Percentiles rank a stretch among this genome's conserved stretches.
Evolutionary conservation across 805 yeast species (phyloP).

Genomic region (Candida glaebosa): DNA sequence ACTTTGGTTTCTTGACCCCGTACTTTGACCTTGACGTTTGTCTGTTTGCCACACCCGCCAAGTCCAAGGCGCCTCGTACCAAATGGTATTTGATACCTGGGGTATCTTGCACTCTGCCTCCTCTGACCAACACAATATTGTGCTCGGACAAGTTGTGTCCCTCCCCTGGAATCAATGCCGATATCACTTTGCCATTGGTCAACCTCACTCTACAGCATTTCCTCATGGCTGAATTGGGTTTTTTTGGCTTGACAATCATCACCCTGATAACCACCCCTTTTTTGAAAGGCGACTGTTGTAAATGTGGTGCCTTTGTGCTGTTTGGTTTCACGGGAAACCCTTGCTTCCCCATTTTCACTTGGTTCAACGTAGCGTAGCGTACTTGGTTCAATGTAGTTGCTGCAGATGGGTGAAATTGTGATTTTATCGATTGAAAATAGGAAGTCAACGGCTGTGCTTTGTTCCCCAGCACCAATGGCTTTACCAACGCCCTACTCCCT

Average conservation of each 20-base stretch:
- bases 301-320: constrained; percentile 69
- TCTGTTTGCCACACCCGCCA: constrained; percentile 93
- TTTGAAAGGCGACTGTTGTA: constrained; percentile 76
- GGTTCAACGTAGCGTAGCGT: constrained; percentile 71
- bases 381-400: constrained; percentile 28
- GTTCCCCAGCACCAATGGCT: not conserved
- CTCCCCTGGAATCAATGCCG: constrained; percentile 96
- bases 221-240: constrained; percentile 97
- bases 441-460: constrained; percentile 7
- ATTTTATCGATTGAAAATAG: constrained; percentile 12
- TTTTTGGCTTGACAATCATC: constrained; percentile 94
- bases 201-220: constrained; percentile 94
- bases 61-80: constrained; percentile 89
- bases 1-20: constrained; percentile 82
- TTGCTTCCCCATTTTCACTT: constrained; percentile 63
- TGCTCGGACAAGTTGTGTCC: constrained; percentile 99
- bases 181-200: constrained; percentile 81
- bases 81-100: constrained; percentile 97
- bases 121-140: constrained; percentile 91
- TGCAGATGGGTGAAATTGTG: constrained; percentile 14
- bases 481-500: not conserved
- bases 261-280: constrained; percentile 94
- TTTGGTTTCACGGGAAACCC: constrained; percentile 48
- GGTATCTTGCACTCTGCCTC: constrained; percentile 97
- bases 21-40: constrained; percentile 86